Evolutionary conservation across 2,329 filamentous ascomycete species (phyloP).

Genomic region (Microcyclosporella mali): DNA sequence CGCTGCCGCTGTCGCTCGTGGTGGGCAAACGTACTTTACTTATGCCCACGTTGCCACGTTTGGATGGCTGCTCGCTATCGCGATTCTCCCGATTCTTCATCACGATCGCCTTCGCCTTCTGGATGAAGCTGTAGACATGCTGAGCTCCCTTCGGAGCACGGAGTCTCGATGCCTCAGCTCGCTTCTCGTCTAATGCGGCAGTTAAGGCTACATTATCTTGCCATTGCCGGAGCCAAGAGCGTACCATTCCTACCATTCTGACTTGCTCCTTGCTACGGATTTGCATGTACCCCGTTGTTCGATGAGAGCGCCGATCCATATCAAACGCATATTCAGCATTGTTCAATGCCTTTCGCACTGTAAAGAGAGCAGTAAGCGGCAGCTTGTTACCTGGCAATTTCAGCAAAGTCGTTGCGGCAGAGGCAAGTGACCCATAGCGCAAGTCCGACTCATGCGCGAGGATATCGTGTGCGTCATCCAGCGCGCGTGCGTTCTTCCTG

Average conservation of each 20-base stretch:
- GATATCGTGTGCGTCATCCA: conserved; percentile 46
- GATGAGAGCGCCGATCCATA: conserved; percentile 45
- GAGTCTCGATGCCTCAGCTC: conserved; percentile 9
- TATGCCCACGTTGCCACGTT: conserved; percentile 29
- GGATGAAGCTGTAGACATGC: conserved; percentile 35
- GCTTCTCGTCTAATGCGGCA: conserved; percentile 15
- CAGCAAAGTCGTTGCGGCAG: conserved; percentile 42
- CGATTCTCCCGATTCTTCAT: conserved; percentile 35
- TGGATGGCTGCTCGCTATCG: conserved; percentile 22
- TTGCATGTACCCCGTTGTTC: conserved; percentile 55
- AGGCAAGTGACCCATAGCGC: conserved; percentile 43
- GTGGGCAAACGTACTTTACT: conserved; percentile 30
- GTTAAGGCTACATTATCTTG: conserved; percentile 41
- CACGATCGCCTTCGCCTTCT: conserved; percentile 38
- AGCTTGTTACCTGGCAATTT: conserved; percentile 25
- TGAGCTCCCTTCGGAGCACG: conserved; percentile 14
- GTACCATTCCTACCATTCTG: conserved; percentile 45
- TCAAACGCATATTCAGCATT: conserved; percentile 58
- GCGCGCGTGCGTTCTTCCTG: conserved; percentile 38
- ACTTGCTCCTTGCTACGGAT: conserved; percentile 54
- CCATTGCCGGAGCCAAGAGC: conserved; percentile 50
- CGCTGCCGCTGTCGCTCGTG: conserved; percentile 19
- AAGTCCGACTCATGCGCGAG: conserved; percentile 41
- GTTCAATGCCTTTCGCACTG: conserved; percentile 60
- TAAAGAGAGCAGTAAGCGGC: conserved; percentile 50